phyloP scores from a whole-genome alignment of 176 grass and related monocot species.

The Oryza punctata region DNA sequence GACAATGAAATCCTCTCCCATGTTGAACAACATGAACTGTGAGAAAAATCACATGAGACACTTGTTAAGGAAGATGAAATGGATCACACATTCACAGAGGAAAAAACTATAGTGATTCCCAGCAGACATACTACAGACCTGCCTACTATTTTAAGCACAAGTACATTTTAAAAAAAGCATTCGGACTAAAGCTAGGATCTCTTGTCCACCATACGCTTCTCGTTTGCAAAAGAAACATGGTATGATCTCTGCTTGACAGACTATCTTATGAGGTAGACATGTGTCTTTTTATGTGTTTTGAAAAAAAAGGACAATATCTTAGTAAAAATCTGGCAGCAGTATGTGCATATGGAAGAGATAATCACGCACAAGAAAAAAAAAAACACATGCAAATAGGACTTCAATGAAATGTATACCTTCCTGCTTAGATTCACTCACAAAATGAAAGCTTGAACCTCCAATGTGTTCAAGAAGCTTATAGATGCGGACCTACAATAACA shows the following conservation, averaged over 20 bases:
- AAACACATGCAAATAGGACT: neutral
- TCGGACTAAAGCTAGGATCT: neutral
- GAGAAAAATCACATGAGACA: constrained; percentile 24
- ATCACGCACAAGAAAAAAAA: neutral
- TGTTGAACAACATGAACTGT: constrained; percentile 71
- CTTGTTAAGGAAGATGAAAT: constrained; percentile 33
- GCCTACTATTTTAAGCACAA: constrained; percentile 6
- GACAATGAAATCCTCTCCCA: constrained; percentile 73
- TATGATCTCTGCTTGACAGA: neutral
- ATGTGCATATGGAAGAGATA: constrained; percentile 27
- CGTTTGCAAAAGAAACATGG: neutral
- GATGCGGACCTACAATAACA: constrained; percentile 66
- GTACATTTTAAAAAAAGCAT: neutral
- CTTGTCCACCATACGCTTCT: neutral
- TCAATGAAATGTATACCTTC: constrained; percentile 74
- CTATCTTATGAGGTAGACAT: neutral
- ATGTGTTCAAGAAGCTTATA: constrained; percentile 78
- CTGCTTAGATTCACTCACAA: constrained; percentile 68
- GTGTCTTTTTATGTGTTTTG: neutral
- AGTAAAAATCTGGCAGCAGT: constrained; percentile 29
- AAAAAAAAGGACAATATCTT: constrained; percentile 19
- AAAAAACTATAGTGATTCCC: constrained; percentile 28
- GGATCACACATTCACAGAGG: neutral
- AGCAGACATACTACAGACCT: neutral
- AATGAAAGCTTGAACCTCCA: constrained; percentile 73